These are phyloP conservation scores for Plasmodium gallinaceum DNA, from an alignment of 169 alveolate species.

Conservation along the genomic window DNA sequence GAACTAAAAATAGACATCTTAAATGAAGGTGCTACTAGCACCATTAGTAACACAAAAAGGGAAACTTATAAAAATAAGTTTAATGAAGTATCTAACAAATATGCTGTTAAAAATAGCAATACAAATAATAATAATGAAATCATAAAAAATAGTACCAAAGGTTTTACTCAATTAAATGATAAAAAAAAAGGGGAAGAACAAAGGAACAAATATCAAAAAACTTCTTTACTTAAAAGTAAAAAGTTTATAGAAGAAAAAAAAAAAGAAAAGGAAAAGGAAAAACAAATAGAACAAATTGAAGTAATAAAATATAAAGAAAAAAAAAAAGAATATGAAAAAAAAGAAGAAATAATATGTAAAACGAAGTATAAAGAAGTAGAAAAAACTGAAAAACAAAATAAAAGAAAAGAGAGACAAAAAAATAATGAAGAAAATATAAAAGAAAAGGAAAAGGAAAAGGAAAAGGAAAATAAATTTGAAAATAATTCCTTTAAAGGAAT, in stretches of 20 bases:
- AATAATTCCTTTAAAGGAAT: slow-evolving; percentile 46
- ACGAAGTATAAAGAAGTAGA: neutral
- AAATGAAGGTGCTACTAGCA: neutral
- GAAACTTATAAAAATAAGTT: neutral
- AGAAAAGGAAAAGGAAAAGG: neutral
- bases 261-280: neutral
- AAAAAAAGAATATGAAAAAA: neutral
- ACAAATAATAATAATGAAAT: neutral
- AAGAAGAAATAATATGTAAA: neutral
- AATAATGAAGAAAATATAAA: neutral
- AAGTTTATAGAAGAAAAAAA: too few species aligned
- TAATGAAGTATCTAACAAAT: slow-evolving; percentile 3
- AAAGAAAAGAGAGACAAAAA: neutral
- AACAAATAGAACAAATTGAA: neutral
- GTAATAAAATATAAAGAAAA: neutral
- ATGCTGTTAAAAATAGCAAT: neutral
- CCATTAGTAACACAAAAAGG: neutral
- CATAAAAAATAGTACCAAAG: neutral
- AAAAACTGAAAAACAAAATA: neutral
- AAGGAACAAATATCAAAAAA: too few species aligned
- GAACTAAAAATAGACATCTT: neutral
- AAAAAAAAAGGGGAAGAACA: neutral
- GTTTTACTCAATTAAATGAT: neutral
- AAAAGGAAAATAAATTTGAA: slow-evolving; percentile 13
- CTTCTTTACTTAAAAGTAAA: too few species aligned